phyloP scores from a whole-genome alignment of 164 flowering plant genomes.

The Stephania japonica region DNA sequence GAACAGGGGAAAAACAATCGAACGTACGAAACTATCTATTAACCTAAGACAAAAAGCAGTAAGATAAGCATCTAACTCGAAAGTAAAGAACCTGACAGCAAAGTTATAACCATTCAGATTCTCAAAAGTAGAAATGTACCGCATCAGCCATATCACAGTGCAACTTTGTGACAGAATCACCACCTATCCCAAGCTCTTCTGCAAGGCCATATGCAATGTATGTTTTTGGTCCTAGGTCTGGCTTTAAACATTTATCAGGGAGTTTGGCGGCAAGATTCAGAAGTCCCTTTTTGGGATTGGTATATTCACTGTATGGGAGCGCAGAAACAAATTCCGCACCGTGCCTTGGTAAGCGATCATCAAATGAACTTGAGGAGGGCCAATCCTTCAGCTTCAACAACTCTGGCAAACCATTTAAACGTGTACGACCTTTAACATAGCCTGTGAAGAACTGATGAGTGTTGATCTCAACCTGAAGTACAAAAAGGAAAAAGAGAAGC shows the following conservation, averaged over 20 bases:
- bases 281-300: slow-evolving; percentile 57
- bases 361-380: slow-evolving; percentile 69
- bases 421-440: slow-evolving; percentile 62
- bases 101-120: neutral
- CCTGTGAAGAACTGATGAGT: slow-evolving; percentile 68
- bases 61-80: too few relatives aligned
- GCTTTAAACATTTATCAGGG: slow-evolving; percentile 50
- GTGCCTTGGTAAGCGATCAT: slow-evolving; percentile 74
- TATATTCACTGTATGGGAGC: slow-evolving; percentile 69
- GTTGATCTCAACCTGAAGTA: slow-evolving; percentile 62
- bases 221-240: slow-evolving; percentile 78
- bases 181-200: slow-evolving; percentile 79
- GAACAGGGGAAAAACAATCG: too few relatives aligned
- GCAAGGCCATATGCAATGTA: slow-evolving; percentile 67
- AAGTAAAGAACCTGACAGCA: too few relatives aligned
- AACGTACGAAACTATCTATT: too few relatives aligned
- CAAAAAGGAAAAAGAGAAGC: slow-evolving; percentile 7
- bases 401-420: slow-evolving; percentile 63
- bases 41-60: too few relatives aligned
- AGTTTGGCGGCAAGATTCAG: slow-evolving; percentile 69
- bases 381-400: slow-evolving; percentile 86
- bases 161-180: slow-evolving; percentile 78
- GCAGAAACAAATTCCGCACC: slow-evolving; percentile 62
- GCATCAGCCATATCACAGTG: slow-evolving; percentile 84
- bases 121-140: slow-evolving; percentile 28